Base-by-base conservation (phyloP, 2,329 filamentous ascomycete genomes). In the Beauveria rudraprayagi region DNA sequence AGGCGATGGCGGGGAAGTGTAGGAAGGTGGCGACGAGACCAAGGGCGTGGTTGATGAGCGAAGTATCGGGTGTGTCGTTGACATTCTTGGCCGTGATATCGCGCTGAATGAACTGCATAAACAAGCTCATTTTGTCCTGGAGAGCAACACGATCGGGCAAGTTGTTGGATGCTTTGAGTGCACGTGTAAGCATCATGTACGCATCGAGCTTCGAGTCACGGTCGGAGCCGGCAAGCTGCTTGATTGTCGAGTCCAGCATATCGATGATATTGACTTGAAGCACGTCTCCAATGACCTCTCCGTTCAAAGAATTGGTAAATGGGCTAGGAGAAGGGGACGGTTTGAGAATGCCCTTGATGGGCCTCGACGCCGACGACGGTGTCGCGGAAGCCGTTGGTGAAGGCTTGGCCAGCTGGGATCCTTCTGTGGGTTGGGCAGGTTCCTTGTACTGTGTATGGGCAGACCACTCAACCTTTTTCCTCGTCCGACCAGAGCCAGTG, bases 191-290 rank as follows among this genome's bases (percentile, higher is more conserved):
- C 68, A 89, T 89, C 70, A 87, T 86, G 69, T 99, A 97, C 54
- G 92, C 91, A 75, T 99, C 94, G 37, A 94, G 75, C 66, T 88
- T 88, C 14, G 85, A 86, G 61, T 86, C 83, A 58, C 88, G 81
- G 66, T 92, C 89, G 34, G 85, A 79, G 24, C 89, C 86, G 43
- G 88, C 89, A 53, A 99, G 81, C 73, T 94, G 89, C 73, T 90
- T 87, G 41, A 91, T 82, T 5, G 91, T 85, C 0, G 91, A 95
- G 67, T 96, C 90, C 65, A 97, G 76, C 87, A 97, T 94, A 67
- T 85, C 85, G 65, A 83, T 82, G 61, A 96, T 86, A 44, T 83
- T 87, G 50, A 81, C 78, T 72, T 66, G 70, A 61, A 63, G 75
- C 65, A 69, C 65, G 44, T 68, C 63, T 28, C 69, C 69, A 67